Evolutionary conservation across 768 basidiomycete genomes (phyloP).

Genomic region (Lanmaoa pseudosensibilis): DNA sequence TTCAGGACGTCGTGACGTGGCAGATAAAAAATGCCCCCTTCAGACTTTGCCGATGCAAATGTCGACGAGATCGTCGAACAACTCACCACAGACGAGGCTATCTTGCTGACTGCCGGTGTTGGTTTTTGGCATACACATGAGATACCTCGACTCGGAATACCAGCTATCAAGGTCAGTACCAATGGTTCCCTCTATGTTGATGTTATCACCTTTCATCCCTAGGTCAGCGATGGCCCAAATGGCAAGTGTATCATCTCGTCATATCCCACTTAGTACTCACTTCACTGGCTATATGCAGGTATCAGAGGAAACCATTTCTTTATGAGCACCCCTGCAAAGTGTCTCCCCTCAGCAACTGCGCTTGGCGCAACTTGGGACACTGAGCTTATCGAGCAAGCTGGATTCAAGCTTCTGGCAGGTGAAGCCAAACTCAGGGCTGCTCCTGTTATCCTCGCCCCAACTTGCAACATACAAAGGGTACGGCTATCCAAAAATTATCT

Average conservation of each 20-base stretch:
- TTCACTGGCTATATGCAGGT: constrained; percentile 34
- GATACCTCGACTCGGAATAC: constrained; percentile 65
- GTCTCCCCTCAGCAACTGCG: constrained; percentile 71
- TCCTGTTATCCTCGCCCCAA: constrained; percentile 73
- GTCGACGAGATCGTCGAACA: constrained; percentile 62
- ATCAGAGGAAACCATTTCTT: constrained; percentile 74
- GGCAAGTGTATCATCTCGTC: constrained; percentile 38
- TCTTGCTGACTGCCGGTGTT: constrained; percentile 68
- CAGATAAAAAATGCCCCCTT: constrained; percentile 53
- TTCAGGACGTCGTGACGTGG: constrained; percentile 1
- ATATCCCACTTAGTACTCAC: not conserved
- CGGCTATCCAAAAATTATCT: constrained; percentile 13
- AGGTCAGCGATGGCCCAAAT: constrained; percentile 82
- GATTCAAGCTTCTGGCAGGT: constrained; percentile 60
- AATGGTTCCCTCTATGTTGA: constrained; percentile 1
- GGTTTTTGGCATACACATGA: constrained; percentile 77
- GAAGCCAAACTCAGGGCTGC: constrained; percentile 73
- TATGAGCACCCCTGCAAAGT: constrained; percentile 79
- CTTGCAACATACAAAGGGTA: constrained; percentile 82
- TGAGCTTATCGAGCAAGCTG: constrained; percentile 60
- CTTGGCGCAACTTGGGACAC: constrained; percentile 75
- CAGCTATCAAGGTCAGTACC: constrained; percentile 57
- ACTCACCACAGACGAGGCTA: constrained; percentile 73
- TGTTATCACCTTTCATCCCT: not conserved
- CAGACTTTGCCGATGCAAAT: constrained; percentile 65